phyloP scores from a whole-genome alignment of 805 yeast genomes.

The Yarrowia phangngaensis region DNA sequence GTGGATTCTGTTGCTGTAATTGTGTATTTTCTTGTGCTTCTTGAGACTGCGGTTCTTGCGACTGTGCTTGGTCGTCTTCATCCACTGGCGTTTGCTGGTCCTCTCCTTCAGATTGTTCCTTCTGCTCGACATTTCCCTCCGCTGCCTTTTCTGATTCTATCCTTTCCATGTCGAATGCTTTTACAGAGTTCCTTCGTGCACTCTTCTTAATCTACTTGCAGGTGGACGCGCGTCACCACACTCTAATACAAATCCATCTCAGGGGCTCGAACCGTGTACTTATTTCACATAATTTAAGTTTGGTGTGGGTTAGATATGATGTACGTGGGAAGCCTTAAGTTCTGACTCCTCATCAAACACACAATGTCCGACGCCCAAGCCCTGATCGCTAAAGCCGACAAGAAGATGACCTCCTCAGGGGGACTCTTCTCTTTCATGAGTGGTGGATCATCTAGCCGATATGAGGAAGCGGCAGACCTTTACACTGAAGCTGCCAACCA shows the following conservation, averaged over 20 bases:
- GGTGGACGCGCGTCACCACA: too few relatives aligned
- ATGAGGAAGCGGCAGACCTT: slow-evolving; percentile 89
- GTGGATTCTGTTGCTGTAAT: neutral
- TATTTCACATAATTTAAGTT: too few relatives aligned
- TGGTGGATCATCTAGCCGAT: slow-evolving; percentile 56
- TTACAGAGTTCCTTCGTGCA: too few relatives aligned
- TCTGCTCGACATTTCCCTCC: neutral
- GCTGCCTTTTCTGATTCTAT: neutral
- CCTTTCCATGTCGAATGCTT: neutral
- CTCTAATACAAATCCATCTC: too few relatives aligned
- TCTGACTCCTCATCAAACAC: slow-evolving; percentile 7
- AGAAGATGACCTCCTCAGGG: slow-evolving; percentile 65
- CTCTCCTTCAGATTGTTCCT: neutral
- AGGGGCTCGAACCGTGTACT: too few relatives aligned
- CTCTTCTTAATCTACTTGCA: too few relatives aligned
- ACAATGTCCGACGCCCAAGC: slow-evolving; percentile 35
- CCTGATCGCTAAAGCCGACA: slow-evolving; percentile 49
- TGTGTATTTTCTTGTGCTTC: neutral
- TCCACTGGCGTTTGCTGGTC: too few relatives aligned
- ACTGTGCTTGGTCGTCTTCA: too few relatives aligned
- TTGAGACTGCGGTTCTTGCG: too few relatives aligned
- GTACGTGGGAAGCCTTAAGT: neutral
- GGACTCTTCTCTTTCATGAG: slow-evolving; percentile 52
- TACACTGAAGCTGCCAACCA: slow-evolving; percentile 92
- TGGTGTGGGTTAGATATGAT: too few relatives aligned